Evolutionary conservation across 139 green algal genomes (phyloP).

Genomic region (Coelastrella sp.): DNA sequence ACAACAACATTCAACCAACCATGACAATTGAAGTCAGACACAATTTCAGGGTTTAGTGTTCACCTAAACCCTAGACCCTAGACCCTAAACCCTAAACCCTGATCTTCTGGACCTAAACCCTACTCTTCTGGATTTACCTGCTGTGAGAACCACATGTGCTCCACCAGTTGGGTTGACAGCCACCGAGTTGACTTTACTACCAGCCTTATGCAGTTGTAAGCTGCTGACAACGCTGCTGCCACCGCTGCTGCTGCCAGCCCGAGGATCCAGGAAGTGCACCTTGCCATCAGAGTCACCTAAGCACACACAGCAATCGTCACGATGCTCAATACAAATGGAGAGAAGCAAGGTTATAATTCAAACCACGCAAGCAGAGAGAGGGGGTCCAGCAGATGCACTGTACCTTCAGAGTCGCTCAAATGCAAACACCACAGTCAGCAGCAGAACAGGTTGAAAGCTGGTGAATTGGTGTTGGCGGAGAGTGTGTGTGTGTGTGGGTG

Average conservation of each 20-base stretch:
- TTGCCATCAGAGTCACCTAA: conserved; percentile 78
- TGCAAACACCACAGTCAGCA: too few species aligned
- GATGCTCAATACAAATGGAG: too few species aligned
- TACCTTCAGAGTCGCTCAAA: too few species aligned
- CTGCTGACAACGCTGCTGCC: conserved; percentile 40
- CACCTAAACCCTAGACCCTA: neutral
- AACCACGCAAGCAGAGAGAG: too few species aligned
- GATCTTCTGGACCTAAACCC: neutral
- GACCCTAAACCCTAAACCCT: neutral
- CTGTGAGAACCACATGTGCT: conserved; percentile 77
- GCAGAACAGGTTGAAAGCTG: too few species aligned
- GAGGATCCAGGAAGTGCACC: conserved; percentile 74
- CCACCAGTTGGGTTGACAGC: conserved; percentile 76
- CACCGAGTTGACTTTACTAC: conserved; percentile 59
- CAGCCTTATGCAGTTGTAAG: conserved; percentile 62
- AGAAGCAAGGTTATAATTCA: too few species aligned
- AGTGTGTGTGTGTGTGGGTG: too few species aligned
- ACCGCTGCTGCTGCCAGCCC: conserved; percentile 25
- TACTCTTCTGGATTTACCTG: conserved; percentile 1
- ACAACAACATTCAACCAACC: too few species aligned
- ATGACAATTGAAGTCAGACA: too few species aligned
- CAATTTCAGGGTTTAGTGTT: too few species aligned
- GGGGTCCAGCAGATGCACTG: too few species aligned
- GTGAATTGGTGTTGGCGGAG: too few species aligned
- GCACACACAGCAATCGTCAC: neutral